These are phyloP conservation scores for Epichloe bromicola DNA, from an alignment of 2,329 filamentous ascomycete genomes.

Conservation along the genomic window DNA sequence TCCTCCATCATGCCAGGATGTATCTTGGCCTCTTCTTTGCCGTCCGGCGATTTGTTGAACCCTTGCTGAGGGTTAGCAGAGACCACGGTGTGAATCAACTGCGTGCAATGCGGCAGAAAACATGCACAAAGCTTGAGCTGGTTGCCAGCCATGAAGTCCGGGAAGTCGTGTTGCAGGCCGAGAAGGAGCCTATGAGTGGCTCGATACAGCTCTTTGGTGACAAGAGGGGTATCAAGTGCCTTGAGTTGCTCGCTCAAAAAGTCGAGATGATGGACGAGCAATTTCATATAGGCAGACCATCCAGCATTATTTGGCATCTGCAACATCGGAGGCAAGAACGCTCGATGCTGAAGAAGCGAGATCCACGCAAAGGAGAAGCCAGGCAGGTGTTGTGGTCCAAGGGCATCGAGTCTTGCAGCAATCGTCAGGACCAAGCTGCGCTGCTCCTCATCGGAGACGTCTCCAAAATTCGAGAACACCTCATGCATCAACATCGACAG, in stretches of 20 bases:
- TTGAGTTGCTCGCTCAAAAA: conserved; percentile 74
- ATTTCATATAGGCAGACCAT: conserved; percentile 62
- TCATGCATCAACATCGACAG: conserved; percentile 75
- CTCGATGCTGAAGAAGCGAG: conserved; percentile 67
- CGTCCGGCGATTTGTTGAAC: conserved; percentile 54
- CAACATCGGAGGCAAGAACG: conserved; percentile 70
- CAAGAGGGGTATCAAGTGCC: conserved; percentile 50
- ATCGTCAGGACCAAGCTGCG: conserved; percentile 60
- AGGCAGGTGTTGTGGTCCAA: conserved; percentile 67
- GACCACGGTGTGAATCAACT: conserved; percentile 79
- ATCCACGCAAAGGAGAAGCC: conserved; percentile 82
- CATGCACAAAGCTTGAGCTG: conserved; percentile 69
- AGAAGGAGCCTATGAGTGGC: conserved; percentile 71
- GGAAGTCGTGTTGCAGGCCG: conserved; percentile 84
- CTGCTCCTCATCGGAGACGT: conserved; percentile 47
- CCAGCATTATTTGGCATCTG: conserved; percentile 53
- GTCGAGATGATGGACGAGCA: conserved; percentile 58
- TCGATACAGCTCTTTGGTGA: conserved; percentile 74
- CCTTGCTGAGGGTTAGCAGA: conserved; percentile 62
- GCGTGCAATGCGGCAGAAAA: conserved; percentile 72
- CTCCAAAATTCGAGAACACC: conserved; percentile 45
- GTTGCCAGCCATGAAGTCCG: conserved; percentile 82
- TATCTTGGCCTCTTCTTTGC: conserved; percentile 59
- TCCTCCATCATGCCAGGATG: conserved; percentile 54
- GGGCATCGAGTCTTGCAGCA: conserved; percentile 54